A percentile compares a stretch with the other conserved stretches of the same genome.
Evolutionary conservation across 2,329 filamentous ascomycete species (phyloP).

Genomic region (Sporothrix mexicana): DNA sequence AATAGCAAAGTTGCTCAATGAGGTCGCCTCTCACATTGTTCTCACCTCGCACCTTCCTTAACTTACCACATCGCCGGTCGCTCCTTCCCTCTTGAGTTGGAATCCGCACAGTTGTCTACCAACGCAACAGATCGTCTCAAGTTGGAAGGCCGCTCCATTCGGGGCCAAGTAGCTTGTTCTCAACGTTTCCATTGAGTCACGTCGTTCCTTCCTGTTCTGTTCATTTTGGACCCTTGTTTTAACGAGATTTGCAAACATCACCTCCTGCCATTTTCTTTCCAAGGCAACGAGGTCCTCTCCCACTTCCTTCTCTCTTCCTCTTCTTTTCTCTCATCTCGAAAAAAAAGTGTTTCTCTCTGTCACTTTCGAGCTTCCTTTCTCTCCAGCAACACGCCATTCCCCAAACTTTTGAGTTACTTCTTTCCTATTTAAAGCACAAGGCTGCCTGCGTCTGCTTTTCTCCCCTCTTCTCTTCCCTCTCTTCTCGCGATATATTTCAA

Average conservation of each 20-base stretch:
- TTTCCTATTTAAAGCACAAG: neutral
- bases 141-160: neutral
- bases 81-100: conserved; percentile 19
- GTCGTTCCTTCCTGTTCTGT: conserved; percentile 28
- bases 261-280: neutral
- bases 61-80: neutral
- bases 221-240: neutral
- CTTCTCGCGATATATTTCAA: neutral
- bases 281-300: conserved; percentile 2
- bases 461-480: neutral
- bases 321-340: neutral
- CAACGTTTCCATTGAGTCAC: conserved; percentile 17
- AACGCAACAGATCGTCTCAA: conserved; percentile 30
- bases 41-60: conserved; percentile 20
- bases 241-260: neutral
- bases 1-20: conserved; percentile 1
- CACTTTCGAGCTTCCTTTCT: neutral
- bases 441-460: neutral
- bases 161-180: conserved; percentile 5
- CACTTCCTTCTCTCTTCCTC: neutral
- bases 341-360: neutral
- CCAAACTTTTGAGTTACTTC: neutral
- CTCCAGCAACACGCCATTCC: neutral
- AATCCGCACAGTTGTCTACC: neutral
- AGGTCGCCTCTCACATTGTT: conserved; percentile 4